Conservation (phyloP, 176 grass and related monocot genomes). For the Avena insularis region DNA sequence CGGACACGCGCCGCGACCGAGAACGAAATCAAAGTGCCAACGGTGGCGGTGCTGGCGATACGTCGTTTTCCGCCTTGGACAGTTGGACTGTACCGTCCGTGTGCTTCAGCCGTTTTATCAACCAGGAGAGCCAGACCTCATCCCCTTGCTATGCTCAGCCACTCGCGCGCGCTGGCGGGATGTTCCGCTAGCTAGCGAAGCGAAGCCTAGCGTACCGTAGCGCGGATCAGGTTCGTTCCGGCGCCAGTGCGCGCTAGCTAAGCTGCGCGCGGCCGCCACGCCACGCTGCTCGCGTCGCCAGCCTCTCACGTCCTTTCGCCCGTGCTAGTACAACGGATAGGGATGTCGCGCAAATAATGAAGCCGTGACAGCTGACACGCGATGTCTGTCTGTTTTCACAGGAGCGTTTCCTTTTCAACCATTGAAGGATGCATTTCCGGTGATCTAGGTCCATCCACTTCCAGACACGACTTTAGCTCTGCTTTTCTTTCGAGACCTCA, state of each 20-base stretch:
- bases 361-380: slow-evolving; percentile 1
- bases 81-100: not conserved
- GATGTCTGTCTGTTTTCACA: not conserved
- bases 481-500: not conserved
- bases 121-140: too few relatives aligned
- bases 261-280: not conserved
- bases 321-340: not conserved
- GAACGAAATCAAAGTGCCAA: not conserved
- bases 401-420: not conserved
- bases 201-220: not conserved
- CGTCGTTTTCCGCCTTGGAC: slow-evolving; percentile 10
- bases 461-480: not conserved
- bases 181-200: too few relatives aligned
- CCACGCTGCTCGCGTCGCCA: not conserved
- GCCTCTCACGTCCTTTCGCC: slow-evolving; percentile 50
- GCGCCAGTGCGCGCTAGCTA: not conserved
- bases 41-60: not conserved
- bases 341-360: slow-evolving; percentile 30
- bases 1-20: slow-evolving; percentile 20
- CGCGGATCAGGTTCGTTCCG: slow-evolving; percentile 17
- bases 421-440: slow-evolving; percentile 1
- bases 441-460: slow-evolving; percentile 26
- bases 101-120: not conserved
- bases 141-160: not conserved
- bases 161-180: too few relatives aligned